Evolutionary conservation across 1,139 yeast species (phyloP), one percentile per base, ranked within the genome.

Genomic region (Scheffersomyces titani): DNA sequence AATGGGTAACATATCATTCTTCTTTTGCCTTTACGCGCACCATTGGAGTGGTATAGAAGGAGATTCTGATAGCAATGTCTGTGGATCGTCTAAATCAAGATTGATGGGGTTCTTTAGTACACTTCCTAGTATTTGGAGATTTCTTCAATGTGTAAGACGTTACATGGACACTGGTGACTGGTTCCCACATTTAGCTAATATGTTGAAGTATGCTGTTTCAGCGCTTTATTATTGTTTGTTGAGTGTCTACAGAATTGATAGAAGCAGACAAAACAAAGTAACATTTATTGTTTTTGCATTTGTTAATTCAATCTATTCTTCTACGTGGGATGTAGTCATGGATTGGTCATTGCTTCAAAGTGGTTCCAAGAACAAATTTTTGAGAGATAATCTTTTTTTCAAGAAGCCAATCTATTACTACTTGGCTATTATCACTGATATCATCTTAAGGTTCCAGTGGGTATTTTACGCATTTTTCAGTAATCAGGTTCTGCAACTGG

Each of bases 151-250:
- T 72, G 70, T 89, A 40, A 79, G 99, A 64, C 96, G 99, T 82
- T 94, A 83, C 70, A 84, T 88, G 53, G 99, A 94, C 68, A 89
- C 98, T 0, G 94, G 96, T 1, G 97, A 93, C 67, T 88, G 93
- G 90, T 96, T 94, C 69, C 99, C 99, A 0, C 99, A 94, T 80
- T 75, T 94, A 59, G 94, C 97, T n/a, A 94, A 94, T 67, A 91
- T 92, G 81, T 66, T 79, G 50, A 94, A 94, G 70, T 94, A 93
- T 70, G 68, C 82, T 0, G 73, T 89, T 45, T 83, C 92, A 1
- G 82, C 90, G 2, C 63, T 84, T 24, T 92, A 90, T 72, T 88
- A 90, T 71, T 84, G 87, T 65, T 77, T 89, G n/a, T 77, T 94
- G 62, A 90, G 97, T 73, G 76, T 89, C 40, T 93, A 92, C 69